Evolutionary conservation across 2,329 filamentous ascomycete genomes (phyloP).

Genomic region (Xylaria sp.): DNA sequence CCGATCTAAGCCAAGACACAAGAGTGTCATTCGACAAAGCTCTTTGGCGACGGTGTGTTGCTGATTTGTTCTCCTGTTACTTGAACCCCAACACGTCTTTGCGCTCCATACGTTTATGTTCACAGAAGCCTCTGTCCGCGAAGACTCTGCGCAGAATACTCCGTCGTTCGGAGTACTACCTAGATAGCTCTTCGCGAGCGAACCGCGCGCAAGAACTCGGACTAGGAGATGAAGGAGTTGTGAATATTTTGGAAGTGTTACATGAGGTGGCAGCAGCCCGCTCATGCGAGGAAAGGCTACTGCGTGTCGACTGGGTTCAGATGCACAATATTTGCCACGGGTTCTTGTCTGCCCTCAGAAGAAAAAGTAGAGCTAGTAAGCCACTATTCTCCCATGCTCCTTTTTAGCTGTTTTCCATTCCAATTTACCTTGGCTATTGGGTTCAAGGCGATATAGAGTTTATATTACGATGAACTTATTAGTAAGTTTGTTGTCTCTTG

Average conservation of each 20-base stretch:
- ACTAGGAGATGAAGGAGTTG: neutral
- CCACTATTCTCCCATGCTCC: neutral
- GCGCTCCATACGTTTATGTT: neutral
- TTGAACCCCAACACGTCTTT: too few relatives aligned
- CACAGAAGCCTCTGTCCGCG: neutral
- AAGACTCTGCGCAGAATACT: neutral
- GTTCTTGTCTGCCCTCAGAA: constrained; percentile 10
- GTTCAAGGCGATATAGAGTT: too few relatives aligned
- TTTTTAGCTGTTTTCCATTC: neutral
- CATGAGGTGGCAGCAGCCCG: neutral
- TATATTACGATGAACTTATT: too few relatives aligned
- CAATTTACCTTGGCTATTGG: neutral
- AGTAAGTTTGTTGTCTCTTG: too few relatives aligned
- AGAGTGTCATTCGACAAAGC: too few relatives aligned
- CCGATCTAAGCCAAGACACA: neutral
- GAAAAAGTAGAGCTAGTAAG: neutral
- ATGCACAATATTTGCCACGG: constrained; percentile 15
- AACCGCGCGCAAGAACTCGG: neutral
- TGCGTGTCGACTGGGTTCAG: constrained; percentile 8
- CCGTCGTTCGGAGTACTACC: neutral
- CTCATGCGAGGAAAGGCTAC: neutral
- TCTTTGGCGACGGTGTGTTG: neutral
- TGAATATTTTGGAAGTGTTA: constrained; percentile 3
- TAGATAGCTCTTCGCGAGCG: neutral
- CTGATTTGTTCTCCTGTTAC: neutral